These are phyloP conservation scores for Solanum bukasovii DNA, from an alignment of 257 asterid genomes.

Conservation along the genomic window DNA sequence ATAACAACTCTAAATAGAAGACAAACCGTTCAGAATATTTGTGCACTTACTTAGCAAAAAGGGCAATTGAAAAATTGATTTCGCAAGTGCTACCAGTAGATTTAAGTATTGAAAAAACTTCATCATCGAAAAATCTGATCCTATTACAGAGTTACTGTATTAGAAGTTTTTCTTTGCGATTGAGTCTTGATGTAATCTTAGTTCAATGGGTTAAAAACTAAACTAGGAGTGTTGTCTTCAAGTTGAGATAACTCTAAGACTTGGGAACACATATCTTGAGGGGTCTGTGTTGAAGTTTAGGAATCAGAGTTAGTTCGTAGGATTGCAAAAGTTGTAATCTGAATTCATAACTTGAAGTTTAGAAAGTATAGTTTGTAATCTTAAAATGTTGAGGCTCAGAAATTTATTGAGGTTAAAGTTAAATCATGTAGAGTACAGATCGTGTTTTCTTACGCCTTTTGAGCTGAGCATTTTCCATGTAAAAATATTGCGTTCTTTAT, in stretches of 20 bases:
- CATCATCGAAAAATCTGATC: not conserved
- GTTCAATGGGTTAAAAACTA: not conserved
- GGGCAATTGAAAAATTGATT: not conserved
- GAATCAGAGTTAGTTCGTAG: not conserved
- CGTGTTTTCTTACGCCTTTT: not conserved
- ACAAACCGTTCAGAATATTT: not conserved
- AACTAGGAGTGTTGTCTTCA: not conserved
- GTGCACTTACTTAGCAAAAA: not conserved
- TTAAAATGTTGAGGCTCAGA: not conserved
- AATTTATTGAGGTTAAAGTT: not conserved
- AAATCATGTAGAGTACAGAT: not conserved
- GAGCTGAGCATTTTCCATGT: not conserved
- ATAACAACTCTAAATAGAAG: too few relatives aligned
- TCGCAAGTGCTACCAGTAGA: not conserved
- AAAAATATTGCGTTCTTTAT: too few relatives aligned
- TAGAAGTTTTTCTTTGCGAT: not conserved
- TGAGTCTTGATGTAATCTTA: not conserved
- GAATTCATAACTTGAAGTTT: too few relatives aligned
- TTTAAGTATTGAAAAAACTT: not conserved
- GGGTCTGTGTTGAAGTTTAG: not conserved
- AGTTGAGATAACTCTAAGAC: not conserved
- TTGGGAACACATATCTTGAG: not conserved
- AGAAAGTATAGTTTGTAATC: not conserved
- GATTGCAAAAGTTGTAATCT: too few relatives aligned
- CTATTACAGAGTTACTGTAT: not conserved